Conservation (phyloP, 495 filamentous ascomycete species). For the Xylaria venustula region DNA sequence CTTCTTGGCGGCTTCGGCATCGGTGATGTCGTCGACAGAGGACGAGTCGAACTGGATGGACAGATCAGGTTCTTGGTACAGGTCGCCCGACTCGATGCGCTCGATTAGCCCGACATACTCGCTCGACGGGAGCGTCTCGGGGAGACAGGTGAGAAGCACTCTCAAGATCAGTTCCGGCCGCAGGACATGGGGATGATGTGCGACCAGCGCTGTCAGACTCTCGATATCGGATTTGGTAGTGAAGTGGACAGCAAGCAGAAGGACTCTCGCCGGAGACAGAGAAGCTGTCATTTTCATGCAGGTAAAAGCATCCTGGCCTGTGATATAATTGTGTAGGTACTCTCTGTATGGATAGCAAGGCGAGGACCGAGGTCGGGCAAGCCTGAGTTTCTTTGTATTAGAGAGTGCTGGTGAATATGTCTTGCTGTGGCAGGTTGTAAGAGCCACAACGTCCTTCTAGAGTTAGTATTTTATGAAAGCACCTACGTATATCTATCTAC, state of each 20-base stretch:
- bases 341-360: neutral
- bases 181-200: constrained; percentile 55
- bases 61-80: constrained; percentile 25
- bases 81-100: constrained; percentile 48
- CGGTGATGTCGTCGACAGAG: constrained; percentile 59
- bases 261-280: constrained; percentile 58
- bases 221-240: constrained; percentile 58
- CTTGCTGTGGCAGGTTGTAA: neutral
- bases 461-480: too few relatives aligned
- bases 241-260: constrained; percentile 63
- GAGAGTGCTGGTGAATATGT: neutral
- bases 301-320: constrained; percentile 15
- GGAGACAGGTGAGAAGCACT: constrained; percentile 81
- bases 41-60: constrained; percentile 53
- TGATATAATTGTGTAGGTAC: neutral
- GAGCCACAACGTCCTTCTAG: neutral
- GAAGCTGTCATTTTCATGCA: constrained; percentile 36
- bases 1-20: constrained; percentile 64
- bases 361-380: neutral
- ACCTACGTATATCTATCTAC: too few relatives aligned
- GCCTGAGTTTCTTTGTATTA: neutral
- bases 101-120: constrained; percentile 62
- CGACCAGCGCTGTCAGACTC: constrained; percentile 60
- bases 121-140: constrained; percentile 68
- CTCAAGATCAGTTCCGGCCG: constrained; percentile 68